Evolutionary conservation across 352 stramenopile genomes (phyloP).

Genomic region (Pythium pyrilobum): DNA sequence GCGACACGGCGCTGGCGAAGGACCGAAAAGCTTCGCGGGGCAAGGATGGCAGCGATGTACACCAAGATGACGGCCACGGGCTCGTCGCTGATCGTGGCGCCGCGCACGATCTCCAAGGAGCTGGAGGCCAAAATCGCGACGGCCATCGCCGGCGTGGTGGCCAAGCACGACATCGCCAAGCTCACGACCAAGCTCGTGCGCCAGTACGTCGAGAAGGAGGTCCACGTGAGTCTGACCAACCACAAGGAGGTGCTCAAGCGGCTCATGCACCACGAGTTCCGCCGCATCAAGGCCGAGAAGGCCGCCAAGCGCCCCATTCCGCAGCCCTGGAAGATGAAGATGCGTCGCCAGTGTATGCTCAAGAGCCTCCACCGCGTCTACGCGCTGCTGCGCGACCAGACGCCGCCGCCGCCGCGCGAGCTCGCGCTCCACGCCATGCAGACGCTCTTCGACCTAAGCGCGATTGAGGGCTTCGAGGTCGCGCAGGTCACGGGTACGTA

Average conservation of each 20-base stretch:
- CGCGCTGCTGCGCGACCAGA: conserved; percentile 25
- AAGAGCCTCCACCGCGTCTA: conserved; percentile 37
- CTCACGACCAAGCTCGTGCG: conserved; percentile 78
- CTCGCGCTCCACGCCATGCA: conserved; percentile 53
- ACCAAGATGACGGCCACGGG: conserved; percentile 46
- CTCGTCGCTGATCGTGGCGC: conserved; percentile 45
- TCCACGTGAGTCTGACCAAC: conserved; percentile 81
- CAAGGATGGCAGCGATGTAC: conserved; percentile 34
- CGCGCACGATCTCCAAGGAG: conserved; percentile 77
- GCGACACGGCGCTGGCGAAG: background rate
- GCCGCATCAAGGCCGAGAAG: conserved; percentile 71
- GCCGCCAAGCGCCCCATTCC: conserved; percentile 44
- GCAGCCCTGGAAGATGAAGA: conserved; percentile 56
- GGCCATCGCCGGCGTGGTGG: conserved; percentile 64
- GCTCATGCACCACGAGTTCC: conserved; percentile 82
- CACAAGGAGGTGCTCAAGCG: conserved; percentile 88
- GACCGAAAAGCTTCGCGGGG: background rate
- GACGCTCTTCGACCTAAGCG: conserved; percentile 57
- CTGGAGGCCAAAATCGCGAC: conserved; percentile 73
- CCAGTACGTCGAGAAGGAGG: conserved; percentile 78
- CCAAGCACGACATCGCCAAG: conserved; percentile 54
- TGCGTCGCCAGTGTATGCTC: conserved; percentile 35
- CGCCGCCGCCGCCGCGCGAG: background rate
- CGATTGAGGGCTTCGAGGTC: conserved; percentile 42
- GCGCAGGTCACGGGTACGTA: conserved; percentile 46